Base-by-base conservation (phyloP, 371 early-diverging fungal genomes). In the Rhizomucor pusillus region DNA sequence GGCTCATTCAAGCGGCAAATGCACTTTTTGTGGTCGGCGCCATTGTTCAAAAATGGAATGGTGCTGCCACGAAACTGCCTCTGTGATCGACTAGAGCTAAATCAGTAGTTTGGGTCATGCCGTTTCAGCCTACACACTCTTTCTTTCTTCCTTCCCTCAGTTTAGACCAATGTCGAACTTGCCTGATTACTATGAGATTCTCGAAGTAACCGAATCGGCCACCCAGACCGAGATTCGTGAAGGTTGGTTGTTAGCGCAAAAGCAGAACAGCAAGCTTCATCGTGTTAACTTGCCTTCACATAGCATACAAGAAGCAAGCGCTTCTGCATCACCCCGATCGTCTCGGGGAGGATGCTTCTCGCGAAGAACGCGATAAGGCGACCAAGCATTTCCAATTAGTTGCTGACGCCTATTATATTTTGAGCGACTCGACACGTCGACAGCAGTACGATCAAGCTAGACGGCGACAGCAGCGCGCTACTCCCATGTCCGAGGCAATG, bases 281-380 rank as follows among this genome's bases (percentile, higher is more conserved):
- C 5, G 36, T 19, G 20, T 16, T 7, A 1, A 12, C 45, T 23
- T 44, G n/a, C 20, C 3, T 12, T 34, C 24, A 1, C 20, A 9
- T 20, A 69, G 92, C 92, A 18, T 97, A 89, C 71, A 81, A 89
- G 43, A 84, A 84, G 59, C 80, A 92, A 65, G 90, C 90, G 13
- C 76, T 90, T 48, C 69, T 80, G n/a, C 71, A 75, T 53, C 89
- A 89, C 55, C 92, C 93, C 0, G 93, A 93, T 65, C 92, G 90
- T 57, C 83, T 89, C 40, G 54, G 71, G 35, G 62, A 73, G 6
- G 60, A 43, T 69, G 84, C 63, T 62, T 81, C 54, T 41, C 81
- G 84, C 36, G 54, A 69, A 10, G 90, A 86, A 35, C 76, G 84
- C 33, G 81, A 80, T 47, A 81, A 87, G 65, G 88, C 86, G 65